A percentile compares a stretch with the other conserved stretches of the same genome.
Conservation (phyloP, 805 yeast species). For the Candida fluviatilis region DNA sequence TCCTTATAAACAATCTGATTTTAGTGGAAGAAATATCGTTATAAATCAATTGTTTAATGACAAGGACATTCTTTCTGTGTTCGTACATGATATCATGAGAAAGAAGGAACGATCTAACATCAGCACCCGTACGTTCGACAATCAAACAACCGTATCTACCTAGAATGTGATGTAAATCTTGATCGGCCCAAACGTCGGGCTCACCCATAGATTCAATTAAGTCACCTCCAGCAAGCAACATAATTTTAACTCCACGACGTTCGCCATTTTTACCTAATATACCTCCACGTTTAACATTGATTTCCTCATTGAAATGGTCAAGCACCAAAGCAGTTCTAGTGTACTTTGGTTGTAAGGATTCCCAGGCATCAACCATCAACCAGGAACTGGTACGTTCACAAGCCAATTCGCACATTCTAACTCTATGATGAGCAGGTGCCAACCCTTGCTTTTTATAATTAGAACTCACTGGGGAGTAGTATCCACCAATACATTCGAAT, state of each 20-base stretch:
- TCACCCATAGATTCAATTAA: constrained; percentile 99
- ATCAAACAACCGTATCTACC: constrained; percentile 96
- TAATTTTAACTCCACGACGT: constrained; percentile 81
- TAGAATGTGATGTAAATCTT: constrained; percentile 87
- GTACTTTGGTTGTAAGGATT: constrained; percentile 83
- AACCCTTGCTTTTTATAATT: constrained; percentile 91
- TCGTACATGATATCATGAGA: constrained; percentile 97
- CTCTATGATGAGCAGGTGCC: constrained; percentile 85
- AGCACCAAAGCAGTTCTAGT: constrained; percentile 92
- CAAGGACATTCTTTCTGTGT: constrained; percentile 88
- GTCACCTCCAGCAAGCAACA: constrained; percentile 97
- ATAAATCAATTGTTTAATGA: constrained; percentile 92
- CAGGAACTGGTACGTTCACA: constrained; percentile 95
- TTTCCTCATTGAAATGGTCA: constrained; percentile 95
- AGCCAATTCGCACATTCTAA: constrained; percentile 96
- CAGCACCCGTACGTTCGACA: constrained; percentile 95
- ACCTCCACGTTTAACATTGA: constrained; percentile 87
- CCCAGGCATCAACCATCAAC: constrained; percentile 99
- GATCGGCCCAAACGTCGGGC: constrained; percentile 98
- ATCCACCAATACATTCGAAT: constrained; percentile 95
- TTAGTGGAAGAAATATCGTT: constrained; percentile 95
- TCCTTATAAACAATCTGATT: constrained; percentile 83
- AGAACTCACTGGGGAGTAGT: constrained; percentile 90
- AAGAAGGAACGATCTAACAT: constrained; percentile 85
- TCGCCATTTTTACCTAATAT: constrained; percentile 55